Conservation (phyloP, 148 eudicot genomes). For the Rheum nobile region DNA sequence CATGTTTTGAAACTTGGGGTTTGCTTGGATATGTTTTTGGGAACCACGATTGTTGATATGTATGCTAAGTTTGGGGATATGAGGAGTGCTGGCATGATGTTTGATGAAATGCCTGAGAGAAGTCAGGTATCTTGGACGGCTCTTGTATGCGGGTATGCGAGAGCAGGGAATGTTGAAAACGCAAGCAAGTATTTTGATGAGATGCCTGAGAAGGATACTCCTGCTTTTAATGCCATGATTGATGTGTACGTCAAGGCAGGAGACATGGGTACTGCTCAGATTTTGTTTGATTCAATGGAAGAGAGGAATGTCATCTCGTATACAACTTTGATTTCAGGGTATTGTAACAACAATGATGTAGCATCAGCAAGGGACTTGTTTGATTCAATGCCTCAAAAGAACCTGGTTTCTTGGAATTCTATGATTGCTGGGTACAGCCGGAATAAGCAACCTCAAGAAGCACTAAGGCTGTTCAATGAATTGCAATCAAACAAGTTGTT, state of each 20-base stretch:
- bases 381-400: conserved; percentile 56
- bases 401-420: conserved; percentile 63
- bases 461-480: conserved; percentile 41
- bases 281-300: conserved; percentile 40
- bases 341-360: conserved; percentile 39
- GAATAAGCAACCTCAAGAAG: conserved; percentile 53
- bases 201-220: conserved; percentile 53
- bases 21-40: conserved; percentile 38
- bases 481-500: conserved; percentile 31
- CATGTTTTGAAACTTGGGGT: conserved; percentile 50
- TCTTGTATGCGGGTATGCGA: conserved; percentile 58
- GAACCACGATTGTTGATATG: conserved; percentile 63
- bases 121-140: conserved; percentile 70
- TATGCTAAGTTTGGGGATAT: conserved; percentile 49
- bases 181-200: conserved; percentile 36
- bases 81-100: conserved; percentile 39
- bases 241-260: conserved; percentile 59
- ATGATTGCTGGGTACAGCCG: conserved; percentile 70
- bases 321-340: conserved; percentile 68
- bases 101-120: conserved; percentile 63
- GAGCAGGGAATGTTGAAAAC: conserved; percentile 35
- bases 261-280: conserved; percentile 36
- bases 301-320: conserved; percentile 62
- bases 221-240: conserved; percentile 53
- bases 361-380: conserved; percentile 41